Base-by-base conservation (phyloP, 2,329 filamentous ascomycete genomes). In the Thyridium curvatum region DNA sequence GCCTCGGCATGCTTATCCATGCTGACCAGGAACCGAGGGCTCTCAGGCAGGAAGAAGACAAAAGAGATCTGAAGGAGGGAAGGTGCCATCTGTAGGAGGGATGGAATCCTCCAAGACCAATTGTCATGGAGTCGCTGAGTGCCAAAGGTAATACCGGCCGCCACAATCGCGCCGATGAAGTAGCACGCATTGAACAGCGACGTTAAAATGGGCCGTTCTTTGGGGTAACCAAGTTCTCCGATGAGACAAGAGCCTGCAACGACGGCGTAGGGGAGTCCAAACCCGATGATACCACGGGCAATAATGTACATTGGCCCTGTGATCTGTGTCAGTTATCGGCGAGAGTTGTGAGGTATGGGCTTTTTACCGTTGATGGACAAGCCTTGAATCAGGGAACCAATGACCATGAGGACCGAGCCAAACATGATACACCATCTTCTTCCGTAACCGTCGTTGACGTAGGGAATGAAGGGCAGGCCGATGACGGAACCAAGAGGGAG, bases 241-340 rank as follows among this genome's bases (percentile, higher is more conserved):
- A 81, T 74, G 36, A 80, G 57, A 28, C 71, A 66, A 1, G 76
- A 72, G 4, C 72, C 76, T 3, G 73, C 70, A 28, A 79, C 71
- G 43, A 79, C 79, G 42, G 69, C 72, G 46, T 74, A 77, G 0
- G 73, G 70, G 35, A 81, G 75, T n/a, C 77, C 77, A 17, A 74
- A 70, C 13, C 77, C 77, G n/a, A 81, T 68, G 18, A 81, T 60
- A 41, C 77, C 66, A 40, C 77, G 72, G 12, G 77, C 66, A 15
- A 79, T 58, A 44, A 80, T 72, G 48, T 78, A 82, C 76, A 79
- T 80, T 30, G 55, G 70, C 2, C 38, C 41, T 42, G n/a, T n/a
- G n/a, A n/a, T n/a, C n/a, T n/a, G n/a, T n/a, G n/a, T n/a, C n/a
- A n/a, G n/a, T n/a, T n/a, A n/a, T n/a, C n/a, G n/a, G n/a, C n/a